Evolutionary conservation across 257 asterid genomes (phyloP), one percentile per base, ranked within the genome.

Genomic region (Lavandula angustifolia): DNA sequence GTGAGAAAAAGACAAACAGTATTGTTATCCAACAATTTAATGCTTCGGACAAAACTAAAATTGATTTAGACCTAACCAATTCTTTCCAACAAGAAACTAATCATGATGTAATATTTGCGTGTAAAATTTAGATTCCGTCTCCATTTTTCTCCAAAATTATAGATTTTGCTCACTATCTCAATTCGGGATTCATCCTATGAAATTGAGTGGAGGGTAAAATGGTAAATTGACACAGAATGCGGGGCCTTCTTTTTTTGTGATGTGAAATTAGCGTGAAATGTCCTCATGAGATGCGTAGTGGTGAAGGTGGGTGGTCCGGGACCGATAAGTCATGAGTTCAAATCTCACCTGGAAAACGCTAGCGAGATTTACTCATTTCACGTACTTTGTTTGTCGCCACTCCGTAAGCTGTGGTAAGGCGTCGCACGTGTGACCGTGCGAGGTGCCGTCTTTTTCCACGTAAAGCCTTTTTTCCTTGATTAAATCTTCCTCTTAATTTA

Each of bases 361-460:
- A n/a, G n/a, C n/a, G n/a, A n/a, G n/a, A n/a, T n/a, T n/a, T n/a
- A n/a, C n/a, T n/a, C n/a, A n/a, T n/a, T 76, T 54, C 52, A 49
- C 0, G 13, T 7, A 40, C 50, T 38, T 32, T 11, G 4, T 50
- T 71, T 62, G 73, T 67, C 75, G 56, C 46, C 60, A 29, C 42
- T 10, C 13, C 4, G 33, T 31, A 60, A 48, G 42, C 10, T n/a
- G 54, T 38, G 8, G 76, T 17, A 60, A 70, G 64, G 50, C 18
- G 55, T 72, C 75, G 66, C 84, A 76, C 81, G 84, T 76, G 81
- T 31, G 75, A 73, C 73, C 66, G 40, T 46, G 75, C 61, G 60
- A 31, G 63, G 75, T 64, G 64, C 52, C 66, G 79, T 66, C 77
- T 57, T 73, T 76, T 76, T 76, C 80, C 62, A 17, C 42, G 34